Evolutionary conservation across 2,329 filamentous ascomycete genomes (phyloP).

Genomic region (Ophiosphaerella narmari): DNA sequence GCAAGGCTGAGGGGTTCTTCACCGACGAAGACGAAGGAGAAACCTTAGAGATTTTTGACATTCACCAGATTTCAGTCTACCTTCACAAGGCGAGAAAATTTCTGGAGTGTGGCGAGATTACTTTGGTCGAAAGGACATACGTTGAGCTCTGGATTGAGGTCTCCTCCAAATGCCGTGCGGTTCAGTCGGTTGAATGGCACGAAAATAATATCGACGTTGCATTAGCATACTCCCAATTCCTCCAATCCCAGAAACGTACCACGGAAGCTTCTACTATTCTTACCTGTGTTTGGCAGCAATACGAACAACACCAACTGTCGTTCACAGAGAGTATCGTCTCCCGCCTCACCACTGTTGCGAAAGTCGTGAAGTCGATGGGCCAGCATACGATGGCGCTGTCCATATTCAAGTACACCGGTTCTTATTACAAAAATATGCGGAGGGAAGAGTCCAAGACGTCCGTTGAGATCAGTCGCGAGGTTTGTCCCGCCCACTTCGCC

Average conservation of each 20-base stretch:
- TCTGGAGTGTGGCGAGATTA: too few species aligned
- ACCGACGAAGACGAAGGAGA: conserved; percentile 49
- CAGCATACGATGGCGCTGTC: conserved; percentile 51
- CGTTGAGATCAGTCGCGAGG: conserved; percentile 50
- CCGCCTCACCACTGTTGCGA: conserved; percentile 48
- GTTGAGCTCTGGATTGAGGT: conserved; percentile 59
- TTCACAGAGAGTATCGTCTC: conserved; percentile 45
- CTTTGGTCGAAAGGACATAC: conserved; percentile 52
- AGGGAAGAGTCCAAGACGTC: conserved; percentile 47
- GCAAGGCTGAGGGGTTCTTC: conserved; percentile 46
- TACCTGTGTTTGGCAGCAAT: conserved; percentile 55
- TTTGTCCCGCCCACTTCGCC: too few species aligned
- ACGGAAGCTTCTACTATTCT: conserved; percentile 54
- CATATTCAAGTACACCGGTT: conserved; percentile 51
- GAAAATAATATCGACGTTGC: conserved; percentile 54
- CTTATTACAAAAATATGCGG: conserved; percentile 38
- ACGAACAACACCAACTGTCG: conserved; percentile 50
- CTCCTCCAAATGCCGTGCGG: conserved; percentile 51
- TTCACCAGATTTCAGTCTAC: conserved; percentile 47
- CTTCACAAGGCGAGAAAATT: too few species aligned
- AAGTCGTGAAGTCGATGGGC: conserved; percentile 52
- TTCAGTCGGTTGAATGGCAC: conserved; percentile 53
- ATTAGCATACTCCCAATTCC: conserved; percentile 54
- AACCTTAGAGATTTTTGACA: conserved; percentile 32
- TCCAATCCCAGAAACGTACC: conserved; percentile 52